These are phyloP conservation scores for Hypericum androsaemum DNA, from an alignment of 345 rosid species.

Conservation along the genomic window DNA sequence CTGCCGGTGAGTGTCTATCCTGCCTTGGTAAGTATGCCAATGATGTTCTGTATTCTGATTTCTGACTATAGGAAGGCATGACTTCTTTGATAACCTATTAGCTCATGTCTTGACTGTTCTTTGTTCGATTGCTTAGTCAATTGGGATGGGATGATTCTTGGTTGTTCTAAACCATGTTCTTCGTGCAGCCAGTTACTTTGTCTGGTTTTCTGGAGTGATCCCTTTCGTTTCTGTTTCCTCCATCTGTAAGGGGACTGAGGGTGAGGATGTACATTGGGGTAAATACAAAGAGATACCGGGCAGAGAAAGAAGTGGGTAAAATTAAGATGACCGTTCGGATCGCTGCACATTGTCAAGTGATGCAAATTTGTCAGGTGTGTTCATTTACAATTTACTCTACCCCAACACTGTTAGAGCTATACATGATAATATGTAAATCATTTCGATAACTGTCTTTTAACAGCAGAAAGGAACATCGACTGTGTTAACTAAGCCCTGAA, in stretches of 20 bases:
- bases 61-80: background rate
- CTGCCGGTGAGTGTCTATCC: slow-evolving; percentile 24
- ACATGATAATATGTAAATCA: background rate
- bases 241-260: slow-evolving; percentile 28
- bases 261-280: slow-evolving; percentile 73
- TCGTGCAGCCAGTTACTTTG: slow-evolving; percentile 29
- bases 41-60: background rate
- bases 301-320: slow-evolving; percentile 62
- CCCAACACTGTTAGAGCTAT: background rate
- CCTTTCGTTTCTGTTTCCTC: slow-evolving; percentile 13
- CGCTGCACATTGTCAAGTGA: slow-evolving; percentile 53
- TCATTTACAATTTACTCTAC: background rate
- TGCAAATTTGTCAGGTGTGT: slow-evolving; percentile 88
- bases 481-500: background rate
- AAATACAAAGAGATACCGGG: slow-evolving; percentile 61
- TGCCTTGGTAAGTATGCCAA: background rate
- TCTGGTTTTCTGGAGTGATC: slow-evolving; percentile 9
- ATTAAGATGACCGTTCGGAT: slow-evolving; percentile 74
- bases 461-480: background rate
- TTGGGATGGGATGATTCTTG: too few species aligned
- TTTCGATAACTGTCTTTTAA: slow-evolving; percentile 2
- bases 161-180: background rate
- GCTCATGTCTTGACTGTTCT: background rate
- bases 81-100: background rate
- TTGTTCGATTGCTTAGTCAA: too few species aligned